Base-by-base conservation (phyloP, 108 stramenopile genomes). In the Ochromonas danica region DNA sequence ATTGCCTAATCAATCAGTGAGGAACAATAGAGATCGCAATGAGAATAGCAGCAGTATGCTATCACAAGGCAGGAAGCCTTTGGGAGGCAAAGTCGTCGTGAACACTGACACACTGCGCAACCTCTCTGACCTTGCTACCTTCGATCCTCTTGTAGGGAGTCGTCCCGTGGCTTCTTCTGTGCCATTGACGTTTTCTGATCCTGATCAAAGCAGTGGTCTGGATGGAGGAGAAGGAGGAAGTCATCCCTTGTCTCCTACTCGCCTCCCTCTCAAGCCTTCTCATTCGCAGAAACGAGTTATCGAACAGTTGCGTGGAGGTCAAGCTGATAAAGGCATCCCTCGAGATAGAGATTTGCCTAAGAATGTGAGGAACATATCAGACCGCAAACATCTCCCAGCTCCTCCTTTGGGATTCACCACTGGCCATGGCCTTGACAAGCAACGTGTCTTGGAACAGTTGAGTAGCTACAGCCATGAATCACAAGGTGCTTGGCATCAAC, bases 391-490 rank as follows among this genome's bases (percentile, higher is more conserved):
- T 31, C 63, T 67, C 3, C 63, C 63, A 6, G 63, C 63, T 3
- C 63, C 63, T 28, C 63, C 63, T 3, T 25, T 67, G 31, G 63
- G 63, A 28, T 25, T 14, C 17, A 33, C 31, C 10, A 31, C 63
- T 28, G 63, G 63, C 17, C 63, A 67, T 36, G 63, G 63, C 63
- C 31, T 67, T 10, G 63, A 67, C 30, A 67, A 67, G 63, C 25
- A 14, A 6, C 6, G 25, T 10, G 63, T 14, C 3, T 14, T 14
- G 31, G 3, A 22, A 25, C 31, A 22, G 31, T 51, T 51, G 45
- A 14, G 14, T 22, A 51, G 45, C 22, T 6, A 6, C 6, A 51
- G 45, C 22, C 6, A 51, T 51, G 45, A 51, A 51, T 6, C 6
- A 51, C 45, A 51, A 51, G 6, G 14, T 51, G 45, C 6, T 14